Percentiles rank a stretch among this genome's conserved stretches.
These are phyloP conservation scores for Henckelia pumila DNA, from an alignment of 257 asterid species.

Conservation along the genomic window DNA sequence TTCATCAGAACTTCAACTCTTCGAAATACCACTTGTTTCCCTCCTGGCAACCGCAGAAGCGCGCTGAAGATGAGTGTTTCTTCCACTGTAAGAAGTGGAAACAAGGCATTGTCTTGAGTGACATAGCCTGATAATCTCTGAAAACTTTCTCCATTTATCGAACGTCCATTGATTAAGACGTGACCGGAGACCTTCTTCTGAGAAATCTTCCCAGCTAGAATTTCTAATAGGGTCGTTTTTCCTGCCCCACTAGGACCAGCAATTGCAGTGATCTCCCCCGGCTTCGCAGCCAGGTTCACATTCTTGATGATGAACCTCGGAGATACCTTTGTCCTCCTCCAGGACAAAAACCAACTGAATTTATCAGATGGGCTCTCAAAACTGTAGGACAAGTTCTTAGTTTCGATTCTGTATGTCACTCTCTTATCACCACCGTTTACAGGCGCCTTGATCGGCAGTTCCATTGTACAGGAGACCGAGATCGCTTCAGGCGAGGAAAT, in stretches of 20 bases:
- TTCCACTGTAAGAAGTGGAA: conserved; percentile 75
- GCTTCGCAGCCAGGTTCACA: conserved; percentile 58
- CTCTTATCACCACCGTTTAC: conserved; percentile 25
- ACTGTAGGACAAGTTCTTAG: conserved; percentile 55
- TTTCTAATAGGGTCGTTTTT: conserved; percentile 70
- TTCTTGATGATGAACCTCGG: conserved; percentile 51
- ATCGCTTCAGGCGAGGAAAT: conserved; percentile 19
- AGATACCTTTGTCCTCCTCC: conserved; percentile 24
- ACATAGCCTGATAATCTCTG: conserved; percentile 63
- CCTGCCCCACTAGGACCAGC: conserved; percentile 98
- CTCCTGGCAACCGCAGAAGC: conserved; percentile 55
- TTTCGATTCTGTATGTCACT: conserved; percentile 41
- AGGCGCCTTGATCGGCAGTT: conserved; percentile 46
- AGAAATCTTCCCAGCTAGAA: conserved; percentile 65
- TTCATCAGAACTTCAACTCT: conserved; percentile 51
- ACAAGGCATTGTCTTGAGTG: conserved; percentile 75
- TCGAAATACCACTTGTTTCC: conserved; percentile 29
- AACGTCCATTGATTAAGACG: conserved; percentile 48
- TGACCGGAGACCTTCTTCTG: conserved; percentile 48
- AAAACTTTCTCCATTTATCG: conserved; percentile 34
- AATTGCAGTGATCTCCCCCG: conserved; percentile 76
- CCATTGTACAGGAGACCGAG: conserved; percentile 43
- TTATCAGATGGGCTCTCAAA: conserved; percentile 25
- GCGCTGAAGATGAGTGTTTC: conserved; percentile 76
- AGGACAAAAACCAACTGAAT: conserved; percentile 25